phyloP scores from a whole-genome alignment of 176 grass and related monocot species.

The Poa pratensis region DNA sequence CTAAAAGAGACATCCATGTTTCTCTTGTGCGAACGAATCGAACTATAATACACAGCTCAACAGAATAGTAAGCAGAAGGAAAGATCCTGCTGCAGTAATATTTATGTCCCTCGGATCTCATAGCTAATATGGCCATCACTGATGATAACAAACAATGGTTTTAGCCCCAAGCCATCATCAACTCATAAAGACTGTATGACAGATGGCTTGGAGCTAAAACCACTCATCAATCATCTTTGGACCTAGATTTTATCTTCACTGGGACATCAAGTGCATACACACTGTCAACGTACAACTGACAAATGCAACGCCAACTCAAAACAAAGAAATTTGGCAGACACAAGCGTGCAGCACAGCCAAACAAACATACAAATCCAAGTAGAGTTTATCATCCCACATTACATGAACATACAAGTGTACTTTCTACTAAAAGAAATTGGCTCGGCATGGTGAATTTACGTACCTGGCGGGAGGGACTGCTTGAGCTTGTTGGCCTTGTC shows the following conservation, averaged over 20 bases:
- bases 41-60: too few species aligned
- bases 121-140: conserved; percentile 79
- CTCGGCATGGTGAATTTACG: background rate
- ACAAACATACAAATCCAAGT: too few species aligned
- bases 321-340: too few species aligned
- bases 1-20: too few species aligned
- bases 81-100: background rate
- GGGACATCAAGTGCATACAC: background rate
- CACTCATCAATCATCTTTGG: conserved; percentile 51
- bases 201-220: conserved; percentile 58
- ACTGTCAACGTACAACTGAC: background rate
- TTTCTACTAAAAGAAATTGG: too few species aligned
- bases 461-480: conserved; percentile 83
- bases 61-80: background rate
- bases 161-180: conserved; percentile 51
- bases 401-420: too few species aligned
- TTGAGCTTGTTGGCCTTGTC: conserved; percentile 92
- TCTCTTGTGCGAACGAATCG: too few species aligned
- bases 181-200: conserved; percentile 15
- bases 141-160: conserved; percentile 37
- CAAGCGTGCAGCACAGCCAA: too few species aligned
- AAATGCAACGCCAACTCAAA: background rate
- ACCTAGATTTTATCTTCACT: conserved; percentile 4
- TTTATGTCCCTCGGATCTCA: conserved; percentile 66
- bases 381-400: too few species aligned